Conservation (phyloP, 2,329 filamentous ascomycete species). For the Pseudogymnoascus sp. region DNA sequence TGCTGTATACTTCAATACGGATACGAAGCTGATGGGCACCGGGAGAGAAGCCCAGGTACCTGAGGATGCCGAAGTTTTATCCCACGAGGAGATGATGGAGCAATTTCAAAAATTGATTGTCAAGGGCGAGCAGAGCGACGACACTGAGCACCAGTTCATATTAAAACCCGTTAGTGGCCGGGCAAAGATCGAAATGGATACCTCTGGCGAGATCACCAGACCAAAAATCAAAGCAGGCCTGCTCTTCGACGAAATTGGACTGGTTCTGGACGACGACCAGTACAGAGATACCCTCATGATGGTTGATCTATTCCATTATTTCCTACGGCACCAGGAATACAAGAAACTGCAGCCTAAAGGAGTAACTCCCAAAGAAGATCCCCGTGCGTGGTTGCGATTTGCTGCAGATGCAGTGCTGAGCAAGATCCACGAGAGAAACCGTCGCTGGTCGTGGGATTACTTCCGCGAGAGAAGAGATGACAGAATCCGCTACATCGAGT, state of each 20-base stretch:
- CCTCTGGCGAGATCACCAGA: conserved; percentile 68
- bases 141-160: conserved; percentile 67
- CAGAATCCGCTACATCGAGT: conserved; percentile 75
- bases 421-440: conserved; percentile 92
- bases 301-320: conserved; percentile 97
- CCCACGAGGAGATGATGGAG: conserved; percentile 68
- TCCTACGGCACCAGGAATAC: conserved; percentile 95
- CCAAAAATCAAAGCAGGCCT: conserved; percentile 87
- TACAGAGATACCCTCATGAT: conserved; percentile 98
- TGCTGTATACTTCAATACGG: conserved; percentile 97
- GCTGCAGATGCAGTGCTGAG: conserved; percentile 80
- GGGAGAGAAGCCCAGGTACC: conserved; percentile 61
- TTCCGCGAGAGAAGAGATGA: conserved; percentile 90
- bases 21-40: conserved; percentile 72
- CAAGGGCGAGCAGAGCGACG: conserved; percentile 49
- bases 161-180: conserved; percentile 92
- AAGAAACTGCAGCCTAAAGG: conserved; percentile 83
- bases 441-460: conserved; percentile 91
- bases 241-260: conserved; percentile 92
- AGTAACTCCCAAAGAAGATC: conserved; percentile 75
- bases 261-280: conserved; percentile 95
- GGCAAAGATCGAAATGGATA: conserved; percentile 90
- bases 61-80: conserved; percentile 49
- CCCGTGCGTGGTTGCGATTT: conserved; percentile 84
- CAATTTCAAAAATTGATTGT: conserved; percentile 74